phyloP scores from a whole-genome alignment of 2,329 filamentous ascomycete genomes.

The Ceratocystis colombiana region DNA sequence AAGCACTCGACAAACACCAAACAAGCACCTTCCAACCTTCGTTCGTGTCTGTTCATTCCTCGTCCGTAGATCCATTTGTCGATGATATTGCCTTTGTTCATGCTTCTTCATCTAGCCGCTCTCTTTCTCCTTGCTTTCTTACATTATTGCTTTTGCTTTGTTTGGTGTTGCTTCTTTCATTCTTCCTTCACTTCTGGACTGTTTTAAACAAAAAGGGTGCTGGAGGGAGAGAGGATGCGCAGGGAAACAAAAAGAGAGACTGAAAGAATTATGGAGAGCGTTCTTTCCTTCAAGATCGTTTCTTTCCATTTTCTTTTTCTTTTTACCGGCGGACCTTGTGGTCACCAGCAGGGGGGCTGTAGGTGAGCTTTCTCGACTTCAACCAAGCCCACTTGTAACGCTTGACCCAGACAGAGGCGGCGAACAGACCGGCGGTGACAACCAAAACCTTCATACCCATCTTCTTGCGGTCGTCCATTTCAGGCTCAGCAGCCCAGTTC shows the following conservation, averaged over 20 bases:
- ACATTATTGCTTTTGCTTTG: not conserved
- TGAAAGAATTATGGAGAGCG: not conserved
- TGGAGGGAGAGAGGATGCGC: slow-evolving; percentile 23
- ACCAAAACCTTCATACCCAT: slow-evolving; percentile 97
- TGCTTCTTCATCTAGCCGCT: not conserved
- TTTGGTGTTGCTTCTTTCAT: not conserved
- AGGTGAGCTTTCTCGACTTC: slow-evolving; percentile 90
- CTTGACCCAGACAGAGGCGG: slow-evolving; percentile 94
- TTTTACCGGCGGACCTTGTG: slow-evolving; percentile 41
- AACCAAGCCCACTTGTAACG: slow-evolving; percentile 97
- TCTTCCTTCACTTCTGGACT: not conserved
- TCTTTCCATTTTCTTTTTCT: slow-evolving; percentile 23
- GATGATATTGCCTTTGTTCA: not conserved
- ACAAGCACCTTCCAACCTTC: no score
- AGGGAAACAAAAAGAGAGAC: slow-evolving; percentile 4
- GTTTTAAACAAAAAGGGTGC: slow-evolving; percentile 24
- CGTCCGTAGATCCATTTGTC: not conserved
- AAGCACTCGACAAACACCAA: no score
- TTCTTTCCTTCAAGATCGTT: not conserved
- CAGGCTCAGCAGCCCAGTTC: slow-evolving; percentile 97
- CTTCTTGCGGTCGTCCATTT: slow-evolving; percentile 99
- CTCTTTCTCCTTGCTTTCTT: not conserved
- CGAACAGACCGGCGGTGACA: slow-evolving; percentile 67
- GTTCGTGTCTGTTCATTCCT: no score
- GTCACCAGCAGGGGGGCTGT: slow-evolving; percentile 60